Percentiles rank a stretch among this genome's conserved stretches.
These are phyloP conservation scores for Cyclospora cayetanensis DNA, from an alignment of 169 alveolate species.

Conservation along the genomic window DNA sequence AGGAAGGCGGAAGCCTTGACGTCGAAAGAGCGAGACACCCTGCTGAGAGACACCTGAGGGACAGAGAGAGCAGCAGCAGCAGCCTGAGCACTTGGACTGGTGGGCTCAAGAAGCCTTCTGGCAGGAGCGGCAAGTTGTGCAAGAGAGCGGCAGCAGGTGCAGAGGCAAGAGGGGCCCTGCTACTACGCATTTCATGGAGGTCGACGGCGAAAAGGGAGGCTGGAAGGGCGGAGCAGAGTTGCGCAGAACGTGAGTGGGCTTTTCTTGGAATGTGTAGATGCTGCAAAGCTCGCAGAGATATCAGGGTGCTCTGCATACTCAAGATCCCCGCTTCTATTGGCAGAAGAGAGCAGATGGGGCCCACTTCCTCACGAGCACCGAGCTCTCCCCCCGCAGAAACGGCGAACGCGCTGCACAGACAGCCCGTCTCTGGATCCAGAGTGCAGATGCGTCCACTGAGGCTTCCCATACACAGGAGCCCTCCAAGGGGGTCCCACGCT, in stretches of 20 bases:
- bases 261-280: background rate
- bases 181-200: no score
- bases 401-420: background rate
- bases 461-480: constrained; percentile 25
- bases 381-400: background rate
- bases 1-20: background rate
- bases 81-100: no score
- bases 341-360: background rate
- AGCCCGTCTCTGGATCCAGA: background rate
- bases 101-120: no score
- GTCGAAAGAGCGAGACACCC: background rate
- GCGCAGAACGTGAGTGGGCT: no score
- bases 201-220: background rate
- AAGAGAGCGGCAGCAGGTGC: background rate
- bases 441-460: background rate
- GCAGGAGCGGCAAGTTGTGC: no score
- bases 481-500: background rate
- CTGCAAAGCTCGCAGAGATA: no score
- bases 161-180: background rate
- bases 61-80: background rate
- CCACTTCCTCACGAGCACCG: background rate
- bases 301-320: no score
- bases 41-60: background rate
- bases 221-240: background rate
- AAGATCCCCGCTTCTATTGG: background rate